Conservation (phyloP, 768 basidiomycete genomes). For the Cyathus striatus region DNA sequence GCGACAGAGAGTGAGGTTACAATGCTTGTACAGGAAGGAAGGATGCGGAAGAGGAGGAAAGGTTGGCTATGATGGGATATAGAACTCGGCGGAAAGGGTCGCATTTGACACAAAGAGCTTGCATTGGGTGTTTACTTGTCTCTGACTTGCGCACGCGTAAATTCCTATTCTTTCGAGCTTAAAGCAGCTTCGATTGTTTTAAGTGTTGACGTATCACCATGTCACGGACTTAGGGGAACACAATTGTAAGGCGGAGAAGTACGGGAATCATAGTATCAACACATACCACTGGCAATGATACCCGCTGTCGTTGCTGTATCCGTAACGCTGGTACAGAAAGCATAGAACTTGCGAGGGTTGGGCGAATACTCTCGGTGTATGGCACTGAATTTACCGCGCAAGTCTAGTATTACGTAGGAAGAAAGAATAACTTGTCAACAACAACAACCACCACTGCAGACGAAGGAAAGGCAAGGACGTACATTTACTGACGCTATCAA, state of each 20-base stretch:
- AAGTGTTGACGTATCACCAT: conserved; percentile 80
- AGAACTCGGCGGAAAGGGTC: too few species aligned
- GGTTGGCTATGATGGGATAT: too few species aligned
- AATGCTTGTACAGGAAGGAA: too few species aligned
- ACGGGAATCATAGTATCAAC: background rate
- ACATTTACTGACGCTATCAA: conserved; percentile 74
- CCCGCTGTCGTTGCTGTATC: conserved; percentile 70
- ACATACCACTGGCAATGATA: conserved; percentile 71
- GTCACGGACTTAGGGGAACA: conserved; percentile 55
- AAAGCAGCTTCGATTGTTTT: conserved; percentile 67
- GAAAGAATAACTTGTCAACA: background rate
- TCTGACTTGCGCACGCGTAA: too few species aligned
- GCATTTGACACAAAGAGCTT: too few species aligned
- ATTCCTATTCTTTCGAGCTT: conserved; percentile 16
- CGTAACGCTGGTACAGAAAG: conserved; percentile 74
- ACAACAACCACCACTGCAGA: too few species aligned
- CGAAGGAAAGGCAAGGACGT: conserved; percentile 14
- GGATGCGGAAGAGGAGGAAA: too few species aligned
- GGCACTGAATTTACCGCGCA: conserved; percentile 66
- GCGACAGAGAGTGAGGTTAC: too few species aligned
- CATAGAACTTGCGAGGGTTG: conserved; percentile 69
- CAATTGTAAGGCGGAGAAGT: conserved; percentile 6
- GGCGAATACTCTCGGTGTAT: conserved; percentile 77
- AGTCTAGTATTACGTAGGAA: conserved; percentile 34
- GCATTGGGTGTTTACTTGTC: too few species aligned